A percentile compares a stretch with the other conserved stretches of the same genome.
phyloP scores from a whole-genome alignment of 768 basidiomycete species.

The Serendipita sp. region DNA sequence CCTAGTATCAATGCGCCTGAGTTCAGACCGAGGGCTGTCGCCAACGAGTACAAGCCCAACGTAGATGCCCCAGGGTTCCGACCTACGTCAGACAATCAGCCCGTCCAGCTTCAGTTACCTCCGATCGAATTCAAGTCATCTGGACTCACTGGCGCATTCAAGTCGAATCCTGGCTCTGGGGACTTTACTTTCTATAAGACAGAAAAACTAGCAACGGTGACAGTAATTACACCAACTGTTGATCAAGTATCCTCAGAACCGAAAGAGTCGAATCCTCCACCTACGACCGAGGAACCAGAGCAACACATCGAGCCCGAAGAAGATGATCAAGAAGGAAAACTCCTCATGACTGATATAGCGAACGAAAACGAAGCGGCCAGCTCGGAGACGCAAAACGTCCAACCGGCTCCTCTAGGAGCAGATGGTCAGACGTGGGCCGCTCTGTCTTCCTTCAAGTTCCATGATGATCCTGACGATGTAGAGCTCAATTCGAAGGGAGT shows the following conservation, averaged over 20 bases:
- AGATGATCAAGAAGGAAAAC: conserved; percentile 28
- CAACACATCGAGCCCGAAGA: conserved; percentile 16
- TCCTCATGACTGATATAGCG: background rate
- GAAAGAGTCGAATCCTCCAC: conserved; percentile 29
- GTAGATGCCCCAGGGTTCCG: background rate
- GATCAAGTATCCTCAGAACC: conserved; percentile 52
- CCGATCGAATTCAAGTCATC: background rate
- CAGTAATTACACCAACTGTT: conserved; percentile 50
- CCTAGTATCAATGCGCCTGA: conserved; percentile 23
- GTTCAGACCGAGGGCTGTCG: background rate
- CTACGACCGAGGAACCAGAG: conserved; percentile 16
- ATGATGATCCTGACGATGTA: background rate
- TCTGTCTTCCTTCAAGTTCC: background rate
- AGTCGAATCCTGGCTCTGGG: background rate
- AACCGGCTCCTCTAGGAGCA: background rate
- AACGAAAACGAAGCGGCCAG: too few relatives aligned
- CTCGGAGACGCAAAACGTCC: background rate
- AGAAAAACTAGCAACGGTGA: background rate
- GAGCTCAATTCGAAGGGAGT: background rate
- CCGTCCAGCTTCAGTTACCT: background rate
- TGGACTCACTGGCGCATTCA: background rate
- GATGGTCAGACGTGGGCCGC: background rate
- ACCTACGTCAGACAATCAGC: background rate
- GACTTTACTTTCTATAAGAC: background rate
- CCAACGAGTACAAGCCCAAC: background rate